Evolutionary conservation across 2,329 filamentous ascomycete species (phyloP).

Genomic region (Sclerotinia spermophila): DNA sequence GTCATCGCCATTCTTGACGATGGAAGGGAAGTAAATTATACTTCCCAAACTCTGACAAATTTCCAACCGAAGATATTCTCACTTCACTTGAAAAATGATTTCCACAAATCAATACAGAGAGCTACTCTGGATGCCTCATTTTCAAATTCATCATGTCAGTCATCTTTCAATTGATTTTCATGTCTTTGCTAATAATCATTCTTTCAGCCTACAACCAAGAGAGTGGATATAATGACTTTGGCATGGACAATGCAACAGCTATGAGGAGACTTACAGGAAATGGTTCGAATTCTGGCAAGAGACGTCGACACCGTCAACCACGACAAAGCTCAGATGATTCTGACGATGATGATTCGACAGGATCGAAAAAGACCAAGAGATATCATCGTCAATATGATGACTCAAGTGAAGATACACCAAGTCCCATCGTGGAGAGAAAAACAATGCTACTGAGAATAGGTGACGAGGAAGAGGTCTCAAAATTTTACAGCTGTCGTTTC

Average conservation of each 20-base stretch:
- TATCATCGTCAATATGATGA: conserved; percentile 19
- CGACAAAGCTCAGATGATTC: conserved; percentile 28
- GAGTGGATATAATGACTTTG: conserved; percentile 25
- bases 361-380: conserved; percentile 27
- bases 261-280: conserved; percentile 24
- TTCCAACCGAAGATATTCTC: conserved; percentile 28
- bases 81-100: conserved; percentile 21
- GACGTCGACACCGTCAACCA: conserved; percentile 21
- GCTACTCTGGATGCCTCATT: conserved; percentile 18
- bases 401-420: conserved; percentile 25
- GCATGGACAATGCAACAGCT: conserved; percentile 19
- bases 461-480: conserved; percentile 52
- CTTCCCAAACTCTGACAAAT: conserved; percentile 26
- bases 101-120: conserved; percentile 21
- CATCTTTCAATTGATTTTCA: background rate
- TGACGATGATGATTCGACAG: conserved; percentile 27
- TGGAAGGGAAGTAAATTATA: conserved; percentile 29
- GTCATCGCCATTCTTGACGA: conserved; percentile 29
- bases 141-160: conserved; percentile 17
- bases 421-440: conserved; percentile 25
- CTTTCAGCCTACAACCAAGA: conserved; percentile 26
- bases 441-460: conserved; percentile 47
- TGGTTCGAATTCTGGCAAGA: conserved; percentile 22
- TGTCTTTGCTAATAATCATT: conserved; percentile 4
- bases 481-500: conserved; percentile 59